Base-by-base conservation (phyloP, 768 basidiomycete species). In the Xerocomus brunneocitrinus region DNA sequence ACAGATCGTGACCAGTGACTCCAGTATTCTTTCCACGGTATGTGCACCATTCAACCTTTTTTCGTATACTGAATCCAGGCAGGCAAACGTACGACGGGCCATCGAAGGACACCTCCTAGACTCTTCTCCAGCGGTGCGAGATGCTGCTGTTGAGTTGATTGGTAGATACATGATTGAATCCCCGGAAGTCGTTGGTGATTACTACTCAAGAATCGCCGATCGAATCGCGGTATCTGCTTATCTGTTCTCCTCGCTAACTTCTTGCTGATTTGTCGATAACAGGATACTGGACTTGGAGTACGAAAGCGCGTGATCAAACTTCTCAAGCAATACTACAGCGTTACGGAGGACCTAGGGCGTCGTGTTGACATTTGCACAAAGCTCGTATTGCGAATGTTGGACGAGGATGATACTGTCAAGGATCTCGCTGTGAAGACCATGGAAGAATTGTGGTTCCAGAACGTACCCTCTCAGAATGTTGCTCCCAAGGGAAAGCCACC, bases 291-390 rank as follows among this genome's bases (percentile, higher is more conserved):
- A 5, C 78, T 98, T 16, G 84, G 85, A 31, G 97, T 99, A 4
- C 80, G 97, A 30, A 98, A 98, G 67, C 84, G 95, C 3, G 95
- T 98, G 49, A 91, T 99, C 75, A 98, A 95, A 72, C 75, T 99
- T 1, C 78, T 99, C 36, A 91, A 88, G 67, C 79, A 83, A 0
- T 89, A 93, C 58, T 95, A 95, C 63, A 61, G 69, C 2, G 80
- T 84, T 19, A 82, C 84, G 2, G 75, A 81, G 14, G 82, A 86
- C 48, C 73, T 77, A 34, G 63, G 67, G 13, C 80, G 84, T 32
- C 81, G 81, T 30, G 79, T 86, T 38, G 92, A 98, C 61, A 93
- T 98, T 46, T 83, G 87, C 56, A 83, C 81, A 1, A 83, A 85
- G 52, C 79, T 99, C 22, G 85, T 97, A 3, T 73, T 86, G 32